Conservation (phyloP, 768 basidiomycete species). For the Mycena leptocephala region DNA sequence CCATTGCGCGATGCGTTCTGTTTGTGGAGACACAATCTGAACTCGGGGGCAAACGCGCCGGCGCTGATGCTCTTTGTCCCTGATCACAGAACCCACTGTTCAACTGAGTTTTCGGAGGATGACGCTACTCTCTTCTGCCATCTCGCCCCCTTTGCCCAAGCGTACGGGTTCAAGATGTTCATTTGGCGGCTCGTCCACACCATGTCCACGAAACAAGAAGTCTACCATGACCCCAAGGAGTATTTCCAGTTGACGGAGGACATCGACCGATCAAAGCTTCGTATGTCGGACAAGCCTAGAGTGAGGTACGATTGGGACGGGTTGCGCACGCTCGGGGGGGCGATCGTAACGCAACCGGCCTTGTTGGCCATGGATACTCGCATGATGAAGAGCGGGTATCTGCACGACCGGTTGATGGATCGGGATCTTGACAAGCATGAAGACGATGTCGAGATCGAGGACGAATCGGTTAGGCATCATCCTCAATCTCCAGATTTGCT, state of each 20-base stretch:
- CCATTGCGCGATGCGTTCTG: constrained; percentile 22
- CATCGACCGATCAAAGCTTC: background rate
- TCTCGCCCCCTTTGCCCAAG: constrained; percentile 17
- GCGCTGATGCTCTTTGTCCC: background rate
- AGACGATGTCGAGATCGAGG: background rate
- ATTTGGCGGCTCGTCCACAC: background rate
- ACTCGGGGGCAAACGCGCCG: background rate
- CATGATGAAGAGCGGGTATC: background rate
- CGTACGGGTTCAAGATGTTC: constrained; percentile 16
- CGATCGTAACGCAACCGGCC: background rate
- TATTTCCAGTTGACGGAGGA: background rate
- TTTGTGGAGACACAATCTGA: constrained; percentile 6
- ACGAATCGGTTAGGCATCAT: background rate
- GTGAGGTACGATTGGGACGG: background rate
- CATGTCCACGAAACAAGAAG: background rate
- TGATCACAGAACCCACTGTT: background rate
- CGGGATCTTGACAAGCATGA: background rate
- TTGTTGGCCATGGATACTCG: background rate
- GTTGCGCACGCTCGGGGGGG: constrained; percentile 1
- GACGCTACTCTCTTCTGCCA: constrained; percentile 20
- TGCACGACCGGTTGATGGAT: background rate
- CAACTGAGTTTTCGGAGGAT: background rate
- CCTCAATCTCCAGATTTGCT: background rate
- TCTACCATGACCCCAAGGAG: background rate
- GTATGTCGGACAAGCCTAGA: background rate